These are phyloP conservation scores for Chaetomiaceae sp. DNA, from an alignment of 2,329 filamentous ascomycete species.

Conservation along the genomic window DNA sequence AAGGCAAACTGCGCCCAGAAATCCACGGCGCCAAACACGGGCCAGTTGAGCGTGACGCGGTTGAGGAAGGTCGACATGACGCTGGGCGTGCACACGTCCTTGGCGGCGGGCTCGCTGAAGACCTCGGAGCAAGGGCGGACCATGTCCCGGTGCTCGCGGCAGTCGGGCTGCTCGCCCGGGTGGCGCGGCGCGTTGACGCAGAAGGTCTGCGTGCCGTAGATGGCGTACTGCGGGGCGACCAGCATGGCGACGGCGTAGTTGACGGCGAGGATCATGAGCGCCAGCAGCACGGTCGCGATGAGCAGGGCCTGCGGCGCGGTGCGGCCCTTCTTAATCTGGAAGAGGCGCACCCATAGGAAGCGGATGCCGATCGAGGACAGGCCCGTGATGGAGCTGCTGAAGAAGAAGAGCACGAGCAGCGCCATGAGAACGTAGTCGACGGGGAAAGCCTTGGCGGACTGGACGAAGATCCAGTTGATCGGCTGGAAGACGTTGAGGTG, in stretches of 20 bases:
- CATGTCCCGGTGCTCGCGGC: conserved; percentile 61
- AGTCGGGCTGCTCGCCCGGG: conserved; percentile 66
- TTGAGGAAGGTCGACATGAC: conserved; percentile 92
- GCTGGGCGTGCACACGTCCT: conserved; percentile 80
- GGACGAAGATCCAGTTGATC: conserved; percentile 81
- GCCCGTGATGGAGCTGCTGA: conserved; percentile 79
- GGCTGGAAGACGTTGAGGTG: conserved; percentile 90
- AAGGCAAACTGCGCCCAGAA: conserved; percentile 98
- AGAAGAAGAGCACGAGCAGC: conserved; percentile 77
- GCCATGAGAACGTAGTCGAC: conserved; percentile 89
- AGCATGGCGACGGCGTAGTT: conserved; percentile 92
- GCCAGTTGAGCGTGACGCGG: conserved; percentile 86
- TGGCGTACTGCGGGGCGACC: conserved; percentile 91
- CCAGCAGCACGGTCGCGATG: conserved; percentile 83
- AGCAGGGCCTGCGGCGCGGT: conserved; percentile 89
- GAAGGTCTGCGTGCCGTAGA: conserved; percentile 89
- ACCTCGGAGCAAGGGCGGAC: conserved; percentile 79
- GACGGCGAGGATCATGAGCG: conserved; percentile 80
- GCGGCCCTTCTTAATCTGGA: conserved; percentile 81
- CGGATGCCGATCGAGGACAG: conserved; percentile 85
- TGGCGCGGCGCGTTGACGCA: conserved; percentile 65
- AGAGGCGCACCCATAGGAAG: conserved; percentile 91
- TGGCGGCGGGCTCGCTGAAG: conserved; percentile 62
- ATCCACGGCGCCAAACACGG: conserved; percentile 84
- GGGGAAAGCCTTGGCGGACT: conserved; percentile 77